Evolutionary conservation across 2,329 filamentous ascomycete genomes (phyloP), one percentile per base, ranked within the genome.

Genomic region (Fusarium burgessii): DNA sequence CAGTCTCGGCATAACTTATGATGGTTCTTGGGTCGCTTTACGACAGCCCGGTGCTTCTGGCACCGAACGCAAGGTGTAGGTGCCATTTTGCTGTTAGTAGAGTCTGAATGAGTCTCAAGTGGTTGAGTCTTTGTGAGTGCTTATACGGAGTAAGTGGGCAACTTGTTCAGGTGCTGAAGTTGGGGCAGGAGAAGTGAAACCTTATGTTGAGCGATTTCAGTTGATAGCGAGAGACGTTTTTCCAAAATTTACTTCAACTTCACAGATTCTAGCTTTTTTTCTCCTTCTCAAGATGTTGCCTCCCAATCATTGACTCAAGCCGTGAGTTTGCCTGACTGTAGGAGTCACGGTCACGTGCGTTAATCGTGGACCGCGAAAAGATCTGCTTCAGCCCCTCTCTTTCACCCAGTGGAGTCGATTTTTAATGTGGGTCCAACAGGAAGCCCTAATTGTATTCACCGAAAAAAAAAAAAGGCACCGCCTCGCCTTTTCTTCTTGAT

Each of bases 1-100:
- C 96, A 99, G 7, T 86, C 82, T 76, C 93, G 94, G 87, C 96
- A 99, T 49, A 99, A 88, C 77, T 97, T 97, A 74, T 97, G 91
- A 76, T 97, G 90, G 78, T 98, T 97, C 81, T 98, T 98, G 2
- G 96, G 95, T 32, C 96, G 90, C 68, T 98, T 93, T 62, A 99
- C 96, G 23, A 97, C 88, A 8, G 96, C 95, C 65, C 95, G 89
- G 68, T 92, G 87, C 25, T 86, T 87, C 70, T 92, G 87, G 83
- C 96, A 99, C 71, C 91, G 85, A 55, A 90, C 89, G 80, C 96
- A 99, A 25, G 87, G 83, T 23, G 88, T 87, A 25, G 94, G 93
- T 11, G 94, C 87, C 95, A 98, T 97, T 29, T 75, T 74, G 58
- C 32, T 38, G 35, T 35, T 46, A 15, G 23, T 47, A 49, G 29